Conservation (phyloP, 2,329 filamentous ascomycete species). For the Pseudogymnoascus sp. region DNA sequence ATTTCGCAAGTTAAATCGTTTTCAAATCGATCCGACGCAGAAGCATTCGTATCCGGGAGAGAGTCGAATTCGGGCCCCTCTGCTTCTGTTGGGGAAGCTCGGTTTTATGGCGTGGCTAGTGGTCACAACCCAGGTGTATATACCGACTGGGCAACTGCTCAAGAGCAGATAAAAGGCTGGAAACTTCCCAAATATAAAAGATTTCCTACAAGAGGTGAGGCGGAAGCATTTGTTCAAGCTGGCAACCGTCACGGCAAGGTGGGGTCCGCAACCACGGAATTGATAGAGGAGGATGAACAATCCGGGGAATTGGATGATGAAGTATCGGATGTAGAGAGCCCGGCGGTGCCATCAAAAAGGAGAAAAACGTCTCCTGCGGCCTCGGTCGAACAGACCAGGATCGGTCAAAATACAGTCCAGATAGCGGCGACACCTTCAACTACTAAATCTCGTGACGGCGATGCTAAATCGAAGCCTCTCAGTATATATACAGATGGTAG, state of each 20-base stretch:
- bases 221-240: constrained; percentile 64
- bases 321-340: constrained; percentile 35
- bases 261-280: constrained; percentile 15
- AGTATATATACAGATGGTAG: constrained; percentile 59
- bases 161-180: constrained; percentile 66
- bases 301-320: constrained; percentile 30
- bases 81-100: constrained; percentile 28
- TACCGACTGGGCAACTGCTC: constrained; percentile 59
- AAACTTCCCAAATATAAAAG: constrained; percentile 60
- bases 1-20: constrained; percentile 66
- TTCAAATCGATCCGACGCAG: constrained; percentile 63
- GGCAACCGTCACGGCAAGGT: constrained; percentile 20
- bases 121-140: constrained; percentile 55
- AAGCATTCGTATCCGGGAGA: constrained; percentile 64
- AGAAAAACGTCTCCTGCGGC: constrained; percentile 23
- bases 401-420: constrained; percentile 2
- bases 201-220: constrained; percentile 62
- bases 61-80: constrained; percentile 32
- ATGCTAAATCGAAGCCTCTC: constrained; percentile 24
- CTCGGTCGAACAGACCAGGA: constrained; percentile 30
- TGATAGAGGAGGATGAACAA: constrained; percentile 21
- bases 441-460: constrained; percentile 16
- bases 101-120: constrained; percentile 55
- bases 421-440: constrained; percentile 12
- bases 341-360: not conserved